phyloP scores from a whole-genome alignment of 2,329 filamentous ascomycete genomes.

The Diaporthe velutina region DNA sequence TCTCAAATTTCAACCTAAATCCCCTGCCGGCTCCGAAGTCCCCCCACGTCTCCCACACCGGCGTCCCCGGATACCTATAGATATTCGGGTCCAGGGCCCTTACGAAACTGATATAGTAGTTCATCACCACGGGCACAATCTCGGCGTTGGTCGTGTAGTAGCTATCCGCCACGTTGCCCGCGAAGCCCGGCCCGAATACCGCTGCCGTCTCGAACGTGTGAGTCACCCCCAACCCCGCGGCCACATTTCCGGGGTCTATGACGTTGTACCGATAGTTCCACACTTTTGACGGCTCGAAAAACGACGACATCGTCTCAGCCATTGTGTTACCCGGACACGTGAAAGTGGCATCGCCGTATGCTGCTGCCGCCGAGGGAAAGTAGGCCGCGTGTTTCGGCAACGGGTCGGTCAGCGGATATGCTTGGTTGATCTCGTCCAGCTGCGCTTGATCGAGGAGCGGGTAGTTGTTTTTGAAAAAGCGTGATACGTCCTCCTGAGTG shows the following conservation, averaged over 20 bases:
- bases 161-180: conserved; percentile 48
- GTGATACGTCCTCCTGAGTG: conserved; percentile 49
- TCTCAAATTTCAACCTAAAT: conserved; percentile 55
- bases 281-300: conserved; percentile 50
- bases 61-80: conserved; percentile 49
- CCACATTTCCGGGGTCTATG: conserved; percentile 50
- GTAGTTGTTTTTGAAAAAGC: conserved; percentile 62
- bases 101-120: conserved; percentile 65
- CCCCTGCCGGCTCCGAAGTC: conserved; percentile 42
- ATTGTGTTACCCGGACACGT: conserved; percentile 58
- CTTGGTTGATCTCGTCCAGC: conserved; percentile 50
- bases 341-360: conserved; percentile 61
- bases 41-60: conserved; percentile 58
- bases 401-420: conserved; percentile 53
- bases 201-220: conserved; percentile 62
- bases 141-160: conserved; percentile 59
- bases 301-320: conserved; percentile 63
- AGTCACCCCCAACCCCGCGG: conserved; percentile 59
- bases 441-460: conserved; percentile 54
- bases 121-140: conserved; percentile 61
- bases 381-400: conserved; percentile 56
- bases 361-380: conserved; percentile 57
- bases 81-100: conserved; percentile 59
- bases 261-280: conserved; percentile 66
- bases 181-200: conserved; percentile 59